These are phyloP conservation scores for Striga hermonthica DNA, from an alignment of 305 asterid genomes.

Conservation along the genomic window DNA sequence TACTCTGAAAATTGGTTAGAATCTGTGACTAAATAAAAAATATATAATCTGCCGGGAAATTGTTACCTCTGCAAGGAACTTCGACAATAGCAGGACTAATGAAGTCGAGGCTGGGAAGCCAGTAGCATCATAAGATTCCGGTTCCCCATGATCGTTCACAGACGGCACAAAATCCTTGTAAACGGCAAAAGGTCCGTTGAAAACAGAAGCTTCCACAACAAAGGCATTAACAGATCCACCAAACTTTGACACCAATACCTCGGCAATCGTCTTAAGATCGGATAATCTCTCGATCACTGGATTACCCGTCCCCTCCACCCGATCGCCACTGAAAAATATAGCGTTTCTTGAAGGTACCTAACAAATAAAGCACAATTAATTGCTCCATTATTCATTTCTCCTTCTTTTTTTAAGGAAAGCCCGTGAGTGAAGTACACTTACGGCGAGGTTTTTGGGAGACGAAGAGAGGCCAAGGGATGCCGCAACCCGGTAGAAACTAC, in stretches of 20 bases:
- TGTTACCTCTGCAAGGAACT: constrained; percentile 68
- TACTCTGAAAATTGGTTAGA: too few species aligned
- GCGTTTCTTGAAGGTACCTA: constrained; percentile 88
- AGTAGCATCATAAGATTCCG: constrained; percentile 68
- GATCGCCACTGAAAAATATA: constrained; percentile 84
- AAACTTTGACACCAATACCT: constrained; percentile 72
- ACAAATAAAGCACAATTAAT: constrained; percentile 1
- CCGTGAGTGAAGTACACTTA: too few species aligned
- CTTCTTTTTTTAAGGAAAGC: not conserved
- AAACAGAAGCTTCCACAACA: constrained; percentile 77
- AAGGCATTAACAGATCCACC: constrained; percentile 80
- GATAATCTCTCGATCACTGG: constrained; percentile 86
- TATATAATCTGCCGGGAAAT: constrained; percentile 1
- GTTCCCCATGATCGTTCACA: constrained; percentile 73
- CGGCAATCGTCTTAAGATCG: constrained; percentile 67
- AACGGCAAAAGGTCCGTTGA: constrained; percentile 84
- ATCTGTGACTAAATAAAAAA: not conserved
- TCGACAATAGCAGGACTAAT: constrained; percentile 59
- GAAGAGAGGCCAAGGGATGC: constrained; percentile 74
- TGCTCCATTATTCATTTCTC: not conserved
- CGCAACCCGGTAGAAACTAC: constrained; percentile 60
- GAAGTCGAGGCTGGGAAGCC: constrained; percentile 86
- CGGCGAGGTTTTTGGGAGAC: constrained; percentile 51
- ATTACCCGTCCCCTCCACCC: constrained; percentile 69
- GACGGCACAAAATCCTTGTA: constrained; percentile 84